Percentiles rank a stretch among this genome's conserved stretches.
These are phyloP conservation scores for Macrophomina tecta DNA, from an alignment of 2,329 filamentous ascomycete genomes.

Conservation along the genomic window DNA sequence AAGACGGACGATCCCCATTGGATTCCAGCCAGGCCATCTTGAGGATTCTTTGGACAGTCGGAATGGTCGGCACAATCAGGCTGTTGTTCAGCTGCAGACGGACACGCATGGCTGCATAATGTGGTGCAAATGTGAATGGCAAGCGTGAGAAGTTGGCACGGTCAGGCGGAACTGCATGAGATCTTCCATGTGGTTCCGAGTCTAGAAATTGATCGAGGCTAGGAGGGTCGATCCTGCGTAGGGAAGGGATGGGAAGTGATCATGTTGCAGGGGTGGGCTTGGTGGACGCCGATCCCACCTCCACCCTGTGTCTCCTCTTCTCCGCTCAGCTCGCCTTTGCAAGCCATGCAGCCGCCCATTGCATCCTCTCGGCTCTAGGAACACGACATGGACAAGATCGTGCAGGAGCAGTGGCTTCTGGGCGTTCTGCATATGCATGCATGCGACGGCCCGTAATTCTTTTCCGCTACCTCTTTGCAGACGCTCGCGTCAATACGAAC, in stretches of 20 bases:
- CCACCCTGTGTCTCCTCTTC: neutral
- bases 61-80: neutral
- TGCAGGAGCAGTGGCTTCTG: neutral
- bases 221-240: neutral
- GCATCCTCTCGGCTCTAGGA: neutral
- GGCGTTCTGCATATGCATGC: neutral
- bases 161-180: neutral
- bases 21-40: neutral
- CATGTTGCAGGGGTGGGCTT: no score
- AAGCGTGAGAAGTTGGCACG: neutral
- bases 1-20: neutral
- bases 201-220: neutral
- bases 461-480: neutral
- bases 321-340: neutral
- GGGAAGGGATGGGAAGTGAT: neutral
- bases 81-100: neutral
- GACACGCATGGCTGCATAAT: neutral
- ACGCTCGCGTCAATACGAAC: neutral
- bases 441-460: neutral
- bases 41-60: neutral
- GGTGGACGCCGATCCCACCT: neutral
- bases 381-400: neutral
- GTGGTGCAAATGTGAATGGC: neutral
- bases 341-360: neutral
- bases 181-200: neutral